These are phyloP conservation scores for Clarireedia hainanense DNA, from an alignment of 2,329 filamentous ascomycete species.

Conservation along the genomic window DNA sequence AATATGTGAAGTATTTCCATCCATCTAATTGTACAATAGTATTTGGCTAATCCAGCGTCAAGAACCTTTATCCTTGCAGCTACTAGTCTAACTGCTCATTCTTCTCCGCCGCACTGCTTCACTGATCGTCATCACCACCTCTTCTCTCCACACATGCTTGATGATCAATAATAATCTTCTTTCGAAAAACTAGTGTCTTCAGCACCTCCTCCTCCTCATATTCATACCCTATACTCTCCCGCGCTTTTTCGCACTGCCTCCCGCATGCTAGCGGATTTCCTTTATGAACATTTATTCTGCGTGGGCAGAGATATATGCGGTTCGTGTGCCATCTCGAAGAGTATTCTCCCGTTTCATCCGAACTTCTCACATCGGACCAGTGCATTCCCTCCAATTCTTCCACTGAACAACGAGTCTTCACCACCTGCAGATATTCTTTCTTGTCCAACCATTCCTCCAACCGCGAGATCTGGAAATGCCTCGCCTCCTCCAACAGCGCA, in stretches of 20 bases:
- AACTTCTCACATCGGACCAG: not conserved
- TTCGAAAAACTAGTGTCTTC: not conserved
- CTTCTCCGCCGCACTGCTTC: too few species aligned
- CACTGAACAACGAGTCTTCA: not conserved
- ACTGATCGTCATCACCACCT: not conserved
- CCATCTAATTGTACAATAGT: too few species aligned
- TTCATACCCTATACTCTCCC: not conserved
- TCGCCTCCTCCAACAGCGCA: slow-evolving; percentile 28
- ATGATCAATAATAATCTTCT: not conserved
- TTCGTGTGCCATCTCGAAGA: slow-evolving; percentile 23
- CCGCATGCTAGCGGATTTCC: not conserved
- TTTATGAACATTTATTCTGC: slow-evolving; percentile 17
- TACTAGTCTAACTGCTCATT: too few species aligned
- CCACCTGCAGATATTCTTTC: slow-evolving; percentile 8
- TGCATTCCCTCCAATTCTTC: not conserved
- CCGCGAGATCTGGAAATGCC: slow-evolving; percentile 28
- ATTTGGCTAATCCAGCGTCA: too few species aligned
- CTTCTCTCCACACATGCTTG: not conserved
- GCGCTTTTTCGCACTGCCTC: not conserved
- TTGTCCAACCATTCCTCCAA: slow-evolving; percentile 27
- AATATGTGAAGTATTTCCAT: too few species aligned
- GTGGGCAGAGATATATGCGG: slow-evolving; percentile 35
- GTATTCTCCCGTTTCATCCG: slow-evolving; percentile 1
- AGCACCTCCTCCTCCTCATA: not conserved
- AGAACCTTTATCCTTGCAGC: too few species aligned